Conservation (phyloP, 2,329 filamentous ascomycete genomes). For the Simplicillium aogashimaense region DNA sequence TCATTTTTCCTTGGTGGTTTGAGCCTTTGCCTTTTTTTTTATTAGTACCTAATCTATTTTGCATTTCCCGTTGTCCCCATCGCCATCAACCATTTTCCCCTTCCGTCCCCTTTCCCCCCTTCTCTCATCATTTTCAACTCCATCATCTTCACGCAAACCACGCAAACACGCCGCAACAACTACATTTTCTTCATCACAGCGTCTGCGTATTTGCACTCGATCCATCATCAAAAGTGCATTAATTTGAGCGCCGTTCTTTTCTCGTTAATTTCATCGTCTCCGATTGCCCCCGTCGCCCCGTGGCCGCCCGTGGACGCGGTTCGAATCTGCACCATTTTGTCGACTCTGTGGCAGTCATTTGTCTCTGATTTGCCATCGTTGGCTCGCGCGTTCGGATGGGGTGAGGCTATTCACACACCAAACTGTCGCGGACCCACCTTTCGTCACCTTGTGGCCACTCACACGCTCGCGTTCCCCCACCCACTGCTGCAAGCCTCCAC, state of each 20-base stretch:
- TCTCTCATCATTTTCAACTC: constrained; percentile 16
- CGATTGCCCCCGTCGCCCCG: constrained; percentile 9
- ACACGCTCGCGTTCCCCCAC: constrained; percentile 7
- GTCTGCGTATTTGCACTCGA: constrained; percentile 29
- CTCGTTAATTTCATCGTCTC: constrained; percentile 17
- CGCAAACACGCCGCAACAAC: constrained; percentile 16
- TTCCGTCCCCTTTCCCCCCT: constrained; percentile 6
- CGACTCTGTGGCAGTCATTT: not conserved
- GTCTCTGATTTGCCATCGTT: constrained; percentile 3
- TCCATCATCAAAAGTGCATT: constrained; percentile 24
- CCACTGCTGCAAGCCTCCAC: constrained; percentile 1
- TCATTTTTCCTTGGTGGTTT: not conserved
- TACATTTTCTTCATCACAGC: constrained; percentile 19
- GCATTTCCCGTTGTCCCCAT: too few relatives aligned
- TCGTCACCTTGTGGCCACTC: constrained; percentile 9
- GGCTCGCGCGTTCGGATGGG: constrained; percentile 5
- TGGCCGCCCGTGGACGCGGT: constrained; percentile 9
- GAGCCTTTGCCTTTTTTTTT: not conserved
- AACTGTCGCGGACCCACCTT: constrained; percentile 9
- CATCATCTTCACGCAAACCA: constrained; percentile 14
- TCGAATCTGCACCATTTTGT: constrained; percentile 11
- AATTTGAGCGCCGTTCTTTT: constrained; percentile 21
- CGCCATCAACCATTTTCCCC: not conserved
- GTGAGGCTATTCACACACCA: constrained; percentile 30
- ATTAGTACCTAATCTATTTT: not conserved